Percentiles rank a stretch among this genome's conserved stretches.
phyloP scores from a whole-genome alignment of 192 early-diverging fungal genomes.

The Coemansia sp. region DNA sequence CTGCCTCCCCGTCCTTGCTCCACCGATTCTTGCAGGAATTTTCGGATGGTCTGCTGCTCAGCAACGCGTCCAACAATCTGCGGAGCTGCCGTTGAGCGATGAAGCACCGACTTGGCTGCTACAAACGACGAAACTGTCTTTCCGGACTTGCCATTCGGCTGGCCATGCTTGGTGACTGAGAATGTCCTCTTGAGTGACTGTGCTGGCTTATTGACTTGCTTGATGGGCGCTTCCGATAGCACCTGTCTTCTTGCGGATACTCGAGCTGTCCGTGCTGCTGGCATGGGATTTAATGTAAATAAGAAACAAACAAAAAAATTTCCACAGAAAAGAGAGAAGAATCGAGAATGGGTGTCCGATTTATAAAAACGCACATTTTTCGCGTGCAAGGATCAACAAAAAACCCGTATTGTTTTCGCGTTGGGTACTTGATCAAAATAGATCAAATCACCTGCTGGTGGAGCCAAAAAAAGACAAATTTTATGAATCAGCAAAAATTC shows the following conservation, averaged over 20 bases:
- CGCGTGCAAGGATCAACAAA: slow-evolving; percentile 12
- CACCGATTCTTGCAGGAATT: slow-evolving; percentile 34
- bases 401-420: neutral
- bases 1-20: slow-evolving; percentile 53
- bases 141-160: neutral
- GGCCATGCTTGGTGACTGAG: slow-evolving; percentile 31
- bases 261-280: slow-evolving; percentile 32
- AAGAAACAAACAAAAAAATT: slow-evolving; percentile 4
- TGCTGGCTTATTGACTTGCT: slow-evolving; percentile 17
- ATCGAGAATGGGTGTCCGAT: neutral
- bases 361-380: slow-evolving; percentile 12
- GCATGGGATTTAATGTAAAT: slow-evolving; percentile 24
- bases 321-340: neutral
- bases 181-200: slow-evolving; percentile 30
- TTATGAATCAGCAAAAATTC: neutral
- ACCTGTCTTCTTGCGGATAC: slow-evolving; percentile 17
- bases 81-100: slow-evolving; percentile 45
- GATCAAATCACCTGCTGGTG: neutral
- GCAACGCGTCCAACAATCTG: slow-evolving; percentile 47
- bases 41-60: slow-evolving; percentile 35
- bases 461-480: neutral
- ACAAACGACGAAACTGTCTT: slow-evolving; percentile 24
- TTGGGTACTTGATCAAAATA: neutral
- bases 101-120: slow-evolving; percentile 33
- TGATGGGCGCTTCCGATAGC: slow-evolving; percentile 34